Evolutionary conservation across 192 early-diverging fungal genomes (phyloP).

Genomic region (Gaertneriomyces semiglobifer): DNA sequence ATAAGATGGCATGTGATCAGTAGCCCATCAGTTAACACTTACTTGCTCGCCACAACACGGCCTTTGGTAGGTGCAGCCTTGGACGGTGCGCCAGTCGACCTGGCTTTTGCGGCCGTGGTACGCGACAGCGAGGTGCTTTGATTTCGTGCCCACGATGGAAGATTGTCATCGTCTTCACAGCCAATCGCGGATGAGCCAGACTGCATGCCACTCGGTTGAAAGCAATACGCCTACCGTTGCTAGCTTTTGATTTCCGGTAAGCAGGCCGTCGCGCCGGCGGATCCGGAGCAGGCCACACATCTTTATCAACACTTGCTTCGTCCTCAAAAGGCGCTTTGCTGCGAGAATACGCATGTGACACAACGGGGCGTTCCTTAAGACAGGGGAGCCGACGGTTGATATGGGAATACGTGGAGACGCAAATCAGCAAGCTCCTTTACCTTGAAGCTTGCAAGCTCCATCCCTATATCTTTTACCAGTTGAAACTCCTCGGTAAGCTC

Average conservation of each 20-base stretch:
- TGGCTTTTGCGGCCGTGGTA: slow-evolving; percentile 7
- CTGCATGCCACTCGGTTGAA: too few relatives aligned
- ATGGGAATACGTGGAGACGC: too few relatives aligned
- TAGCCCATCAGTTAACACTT: background rate
- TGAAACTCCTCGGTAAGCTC: slow-evolving; percentile 44
- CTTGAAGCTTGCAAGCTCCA: slow-evolving; percentile 54
- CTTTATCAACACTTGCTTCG: slow-evolving; percentile 35
- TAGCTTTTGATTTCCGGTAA: slow-evolving; percentile 1
- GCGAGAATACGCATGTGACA: background rate
- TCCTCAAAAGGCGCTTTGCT: slow-evolving; percentile 16
- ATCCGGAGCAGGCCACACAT: slow-evolving; percentile 54
- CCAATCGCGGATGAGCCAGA: background rate
- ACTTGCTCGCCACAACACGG: background rate
- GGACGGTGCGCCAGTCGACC: background rate
- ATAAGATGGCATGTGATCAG: too few relatives aligned
- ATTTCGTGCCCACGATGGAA: slow-evolving; percentile 42
- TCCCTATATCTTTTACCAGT: slow-evolving; percentile 50
- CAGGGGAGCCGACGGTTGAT: background rate
- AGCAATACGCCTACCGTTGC: background rate
- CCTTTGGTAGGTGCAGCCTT: background rate
- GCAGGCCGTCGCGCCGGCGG: slow-evolving; percentile 30
- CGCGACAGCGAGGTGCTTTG: slow-evolving; percentile 11
- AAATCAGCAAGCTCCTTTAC: slow-evolving; percentile 16
- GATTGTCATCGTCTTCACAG: slow-evolving; percentile 28
- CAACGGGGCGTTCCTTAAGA: slow-evolving; percentile 2